Base-by-base conservation (phyloP, 2,329 filamentous ascomycete species). In the Massarina eburnea region DNA sequence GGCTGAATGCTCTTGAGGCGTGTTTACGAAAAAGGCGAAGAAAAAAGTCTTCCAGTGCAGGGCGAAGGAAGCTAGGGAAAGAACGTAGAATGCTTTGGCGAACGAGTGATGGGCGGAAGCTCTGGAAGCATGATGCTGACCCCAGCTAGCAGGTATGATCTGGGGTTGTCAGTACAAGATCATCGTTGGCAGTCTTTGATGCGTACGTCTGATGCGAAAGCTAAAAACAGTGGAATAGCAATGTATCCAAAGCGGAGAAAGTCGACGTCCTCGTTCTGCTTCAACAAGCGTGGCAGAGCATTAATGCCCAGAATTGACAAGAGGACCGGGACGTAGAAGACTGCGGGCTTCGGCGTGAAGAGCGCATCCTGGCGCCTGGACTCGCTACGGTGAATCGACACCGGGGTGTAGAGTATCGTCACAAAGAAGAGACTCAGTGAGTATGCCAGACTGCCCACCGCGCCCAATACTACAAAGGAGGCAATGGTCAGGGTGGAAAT, bases 351-450 rank as follows among this genome's bases (percentile, higher is more conserved):
- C 1, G 68, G 68, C 1, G 66, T 61, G 49, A 66, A 67, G 2
- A 73, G 62, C 39, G 49, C 61, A 52, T 56, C 68, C 35, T 48
- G 61, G 52, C 45, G 60, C 32, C 47, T 65, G 36, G 40, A 58
- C 46, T 55, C 66, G 17, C 47, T 58, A 42, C 45, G 59, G 61
- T 58, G 67, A 41, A 80, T 49, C 1, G 80, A 77, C 4, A 77
- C 61, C 1, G 81, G 80, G 1, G 78, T 82, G 20, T 83, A 73
- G 8, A 84, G 68, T 21, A 85, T 68, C 7, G 79, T 76, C 8
- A 84, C 59, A 57, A 80, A 83, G 69, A 86, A 86, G 22, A 86
- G 66, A 54, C 82, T 85, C 64, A 83, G 78, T 2, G 82, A 80
- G 54, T 80, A 84, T 0, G 80, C 82, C 9, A 86, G 67, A 44